phyloP scores from a whole-genome alignment of 805 yeast genomes.

The Hanseniaspora meyeri region DNA sequence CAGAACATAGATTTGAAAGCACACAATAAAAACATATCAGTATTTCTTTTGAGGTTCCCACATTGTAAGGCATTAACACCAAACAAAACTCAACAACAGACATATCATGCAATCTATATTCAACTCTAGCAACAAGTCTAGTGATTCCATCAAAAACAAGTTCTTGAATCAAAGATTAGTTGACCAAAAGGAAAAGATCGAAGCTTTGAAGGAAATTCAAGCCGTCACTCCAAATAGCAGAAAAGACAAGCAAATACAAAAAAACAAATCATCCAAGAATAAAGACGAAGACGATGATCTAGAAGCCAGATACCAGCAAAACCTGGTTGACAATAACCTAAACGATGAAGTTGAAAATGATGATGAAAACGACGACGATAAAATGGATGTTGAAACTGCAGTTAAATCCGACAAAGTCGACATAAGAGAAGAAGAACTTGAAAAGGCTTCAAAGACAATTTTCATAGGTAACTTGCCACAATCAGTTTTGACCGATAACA shows the following conservation, averaged over 20 bases:
- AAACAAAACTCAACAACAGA: background rate
- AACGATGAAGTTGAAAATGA: constrained; percentile 15
- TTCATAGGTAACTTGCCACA: constrained; percentile 79
- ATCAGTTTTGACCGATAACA: constrained; percentile 51
- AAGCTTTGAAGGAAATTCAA: constrained; percentile 15
- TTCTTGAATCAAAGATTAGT: constrained; percentile 10
- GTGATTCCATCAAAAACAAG: constrained; percentile 10
- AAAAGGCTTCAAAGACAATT: constrained; percentile 70
- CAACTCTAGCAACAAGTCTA: constrained; percentile 1
- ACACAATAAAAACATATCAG: too few relatives aligned
- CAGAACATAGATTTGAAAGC: too few relatives aligned
- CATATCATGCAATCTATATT: constrained; percentile 6
- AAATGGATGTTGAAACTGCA: constrained; percentile 16
- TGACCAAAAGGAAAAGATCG: constrained; percentile 18
- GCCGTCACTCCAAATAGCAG: constrained; percentile 17
- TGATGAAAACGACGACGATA: constrained; percentile 21
- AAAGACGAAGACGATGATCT: constrained; percentile 37
- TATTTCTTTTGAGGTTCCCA: too few relatives aligned
- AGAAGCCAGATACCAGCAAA: constrained; percentile 43
- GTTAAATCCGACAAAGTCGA: constrained; percentile 38
- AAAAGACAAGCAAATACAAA: constrained; percentile 18
- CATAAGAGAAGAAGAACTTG: constrained; percentile 58
- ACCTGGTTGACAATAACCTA: constrained; percentile 29
- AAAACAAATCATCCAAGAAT: constrained; percentile 17
- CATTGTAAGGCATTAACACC: background rate